Evolutionary conservation across 2,329 filamentous ascomycete species (phyloP).

Genomic region (Lecanicillium sp.): DNA sequence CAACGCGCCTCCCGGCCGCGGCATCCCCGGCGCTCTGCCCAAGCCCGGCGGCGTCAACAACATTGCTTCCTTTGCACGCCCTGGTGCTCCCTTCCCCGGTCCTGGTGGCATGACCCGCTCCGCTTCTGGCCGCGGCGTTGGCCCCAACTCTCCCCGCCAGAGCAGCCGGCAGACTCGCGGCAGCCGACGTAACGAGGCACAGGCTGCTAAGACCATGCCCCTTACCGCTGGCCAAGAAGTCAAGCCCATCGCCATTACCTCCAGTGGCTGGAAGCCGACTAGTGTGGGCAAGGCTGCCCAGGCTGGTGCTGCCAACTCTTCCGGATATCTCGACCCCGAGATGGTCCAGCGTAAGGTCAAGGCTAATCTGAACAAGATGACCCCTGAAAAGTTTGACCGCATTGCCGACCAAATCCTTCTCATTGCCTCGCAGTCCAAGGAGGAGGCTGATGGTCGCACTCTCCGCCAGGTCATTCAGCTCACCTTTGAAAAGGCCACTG

Average conservation of each 20-base stretch:
- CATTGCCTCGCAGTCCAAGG: conserved; percentile 92
- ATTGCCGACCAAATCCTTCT: conserved; percentile 88
- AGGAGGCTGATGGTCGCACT: conserved; percentile 88
- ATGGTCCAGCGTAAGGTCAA: conserved; percentile 99
- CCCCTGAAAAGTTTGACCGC: conserved; percentile 95
- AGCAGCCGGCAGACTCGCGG: conserved; percentile 54
- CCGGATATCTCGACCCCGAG: conserved; percentile 70
- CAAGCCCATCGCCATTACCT: conserved; percentile 65
- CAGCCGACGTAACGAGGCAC: conserved; percentile 63
- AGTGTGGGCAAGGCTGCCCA: conserved; percentile 48
- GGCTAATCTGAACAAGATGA: conserved; percentile 99
- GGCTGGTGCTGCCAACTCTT: conserved; percentile 31
- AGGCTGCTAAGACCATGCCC: conserved; percentile 81
- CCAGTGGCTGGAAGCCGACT: conserved; percentile 83
- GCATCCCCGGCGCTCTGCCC: conserved; percentile 62
- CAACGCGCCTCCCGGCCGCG: conserved; percentile 40
- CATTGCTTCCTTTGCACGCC: conserved; percentile 32
- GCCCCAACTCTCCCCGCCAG: conserved; percentile 64
- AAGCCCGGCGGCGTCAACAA: conserved; percentile 48
- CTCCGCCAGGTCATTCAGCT: conserved; percentile 97
- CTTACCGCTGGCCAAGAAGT: conserved; percentile 77
- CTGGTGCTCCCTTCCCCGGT: conserved; percentile 54
- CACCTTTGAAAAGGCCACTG: conserved; percentile 97
- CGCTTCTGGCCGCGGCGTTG: conserved; percentile 49
- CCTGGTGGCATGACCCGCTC: conserved; percentile 58